Conservation (phyloP, 768 basidiomycete species). For the Postia placenta region DNA sequence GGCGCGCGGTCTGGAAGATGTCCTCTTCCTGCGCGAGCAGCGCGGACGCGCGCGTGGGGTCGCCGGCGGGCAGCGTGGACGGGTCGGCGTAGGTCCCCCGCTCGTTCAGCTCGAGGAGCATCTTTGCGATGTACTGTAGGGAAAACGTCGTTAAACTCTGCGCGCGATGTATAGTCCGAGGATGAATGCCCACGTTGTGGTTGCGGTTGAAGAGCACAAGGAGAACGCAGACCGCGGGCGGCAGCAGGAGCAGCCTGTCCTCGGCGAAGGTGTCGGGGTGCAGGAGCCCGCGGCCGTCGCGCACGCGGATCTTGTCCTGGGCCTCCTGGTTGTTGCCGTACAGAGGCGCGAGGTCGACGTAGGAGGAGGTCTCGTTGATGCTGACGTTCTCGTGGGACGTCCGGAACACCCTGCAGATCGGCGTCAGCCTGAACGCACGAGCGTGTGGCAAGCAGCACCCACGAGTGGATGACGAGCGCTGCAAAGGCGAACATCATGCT, state of each 20-base stretch:
- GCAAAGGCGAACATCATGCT: conserved; percentile 80
- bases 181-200: conserved; percentile 54
- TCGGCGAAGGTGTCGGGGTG: conserved; percentile 74
- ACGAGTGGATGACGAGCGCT: conserved; percentile 77
- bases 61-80: conserved; percentile 28
- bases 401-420: conserved; percentile 64
- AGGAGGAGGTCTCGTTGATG: conserved; percentile 83
- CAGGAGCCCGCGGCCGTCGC: conserved; percentile 61
- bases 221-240: conserved; percentile 68
- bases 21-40: conserved; percentile 37
- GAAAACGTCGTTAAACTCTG: background rate
- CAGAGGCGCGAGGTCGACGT: conserved; percentile 78
- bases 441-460: conserved; percentile 7
- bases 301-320: conserved; percentile 50
- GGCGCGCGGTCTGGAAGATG: conserved; percentile 76
- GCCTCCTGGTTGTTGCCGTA: conserved; percentile 68
- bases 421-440: background rate
- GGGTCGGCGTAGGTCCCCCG: conserved; percentile 59
- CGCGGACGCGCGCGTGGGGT: conserved; percentile 23
- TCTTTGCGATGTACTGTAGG: conserved; percentile 71
- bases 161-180: background rate
- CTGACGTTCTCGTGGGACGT: conserved; percentile 60
- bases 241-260: conserved; percentile 71
- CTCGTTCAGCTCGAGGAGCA: conserved; percentile 78
- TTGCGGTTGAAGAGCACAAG: conserved; percentile 88